Evolutionary conservation across 441 rosid species (phyloP).

Genomic region (Populus hybrid): DNA sequence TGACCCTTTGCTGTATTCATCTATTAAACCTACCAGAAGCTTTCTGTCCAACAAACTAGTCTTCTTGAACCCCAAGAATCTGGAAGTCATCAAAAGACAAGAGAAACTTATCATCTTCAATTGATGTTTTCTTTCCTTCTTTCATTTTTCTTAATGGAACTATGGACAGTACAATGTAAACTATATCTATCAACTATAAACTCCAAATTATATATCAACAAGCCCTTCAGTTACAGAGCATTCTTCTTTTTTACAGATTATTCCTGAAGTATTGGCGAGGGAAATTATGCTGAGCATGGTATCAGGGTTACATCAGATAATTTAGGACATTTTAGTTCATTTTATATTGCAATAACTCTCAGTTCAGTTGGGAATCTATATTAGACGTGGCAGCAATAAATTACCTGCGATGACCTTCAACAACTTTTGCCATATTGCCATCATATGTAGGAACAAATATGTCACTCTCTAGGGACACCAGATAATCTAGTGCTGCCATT

Average conservation of each 20-base stretch:
- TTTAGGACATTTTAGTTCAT: not conserved
- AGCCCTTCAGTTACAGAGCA: not conserved
- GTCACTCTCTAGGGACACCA: conserved; percentile 82
- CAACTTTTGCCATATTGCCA: conserved; percentile 95
- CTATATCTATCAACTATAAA: not conserved
- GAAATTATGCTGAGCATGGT: not conserved
- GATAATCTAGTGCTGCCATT: conserved; percentile 90
- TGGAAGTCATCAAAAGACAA: conserved; percentile 20
- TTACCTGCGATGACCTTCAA: conserved; percentile 95
- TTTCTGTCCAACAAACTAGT: conserved; percentile 57
- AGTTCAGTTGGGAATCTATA: not conserved
- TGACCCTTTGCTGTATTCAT: conserved; percentile 49
- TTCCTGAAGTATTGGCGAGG: not conserved
- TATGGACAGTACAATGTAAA: not conserved
- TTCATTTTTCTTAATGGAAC: not conserved
- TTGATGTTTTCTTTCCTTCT: not conserved
- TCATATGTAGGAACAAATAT: conserved; percentile 80
- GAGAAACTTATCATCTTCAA: not conserved
- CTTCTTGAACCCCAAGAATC: conserved; percentile 80
- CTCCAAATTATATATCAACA: not conserved
- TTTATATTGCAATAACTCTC: not conserved
- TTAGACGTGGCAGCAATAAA: not conserved
- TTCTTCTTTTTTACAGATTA: not conserved
- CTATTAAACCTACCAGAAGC: conserved; percentile 63
- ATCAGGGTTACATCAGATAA: not conserved